A percentile compares a stretch with the other conserved stretches of the same genome.
phyloP scores from a whole-genome alignment of 352 stramenopile genomes.

The Phytophthora hybrid region DNA sequence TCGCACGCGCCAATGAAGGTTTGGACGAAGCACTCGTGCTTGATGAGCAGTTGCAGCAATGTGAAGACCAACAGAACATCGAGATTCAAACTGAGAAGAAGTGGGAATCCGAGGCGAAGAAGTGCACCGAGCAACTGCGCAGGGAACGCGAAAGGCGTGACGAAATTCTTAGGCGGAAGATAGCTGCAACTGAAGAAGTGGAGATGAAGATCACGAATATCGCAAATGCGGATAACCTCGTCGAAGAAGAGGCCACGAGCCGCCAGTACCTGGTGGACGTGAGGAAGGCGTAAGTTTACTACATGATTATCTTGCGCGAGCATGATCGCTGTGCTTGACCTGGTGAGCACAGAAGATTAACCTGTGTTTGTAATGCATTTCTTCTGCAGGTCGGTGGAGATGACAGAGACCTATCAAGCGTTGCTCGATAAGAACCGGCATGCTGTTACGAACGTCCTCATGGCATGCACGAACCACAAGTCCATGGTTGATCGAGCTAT shows the following conservation, averaged over 20 bases:
- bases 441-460: slow-evolving; percentile 66
- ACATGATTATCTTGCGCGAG: neutral
- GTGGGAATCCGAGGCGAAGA: slow-evolving; percentile 53
- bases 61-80: slow-evolving; percentile 56
- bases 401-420: slow-evolving; percentile 57
- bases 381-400: slow-evolving; percentile 48
- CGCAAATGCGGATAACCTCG: slow-evolving; percentile 63
- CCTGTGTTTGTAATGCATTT: neutral
- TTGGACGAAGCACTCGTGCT: slow-evolving; percentile 69
- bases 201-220: slow-evolving; percentile 79
- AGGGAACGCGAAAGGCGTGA: slow-evolving; percentile 62
- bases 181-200: slow-evolving; percentile 66
- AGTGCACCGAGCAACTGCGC: slow-evolving; percentile 62
- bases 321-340: neutral
- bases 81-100: slow-evolving; percentile 66
- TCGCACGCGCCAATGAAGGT: slow-evolving; percentile 59
- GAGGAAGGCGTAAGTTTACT: slow-evolving; percentile 62
- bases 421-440: slow-evolving; percentile 70
- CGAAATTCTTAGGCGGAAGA: slow-evolving; percentile 54
- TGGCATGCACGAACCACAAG: slow-evolving; percentile 77
- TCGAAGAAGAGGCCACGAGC: slow-evolving; percentile 51
- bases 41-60: slow-evolving; percentile 62
- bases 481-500: slow-evolving; percentile 68
- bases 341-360: slow-evolving; percentile 9
- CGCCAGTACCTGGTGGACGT: slow-evolving; percentile 52